phyloP scores from a whole-genome alignment of 2,329 filamentous ascomycete genomes.

The Aspergillus pseudoviridinutans region DNA sequence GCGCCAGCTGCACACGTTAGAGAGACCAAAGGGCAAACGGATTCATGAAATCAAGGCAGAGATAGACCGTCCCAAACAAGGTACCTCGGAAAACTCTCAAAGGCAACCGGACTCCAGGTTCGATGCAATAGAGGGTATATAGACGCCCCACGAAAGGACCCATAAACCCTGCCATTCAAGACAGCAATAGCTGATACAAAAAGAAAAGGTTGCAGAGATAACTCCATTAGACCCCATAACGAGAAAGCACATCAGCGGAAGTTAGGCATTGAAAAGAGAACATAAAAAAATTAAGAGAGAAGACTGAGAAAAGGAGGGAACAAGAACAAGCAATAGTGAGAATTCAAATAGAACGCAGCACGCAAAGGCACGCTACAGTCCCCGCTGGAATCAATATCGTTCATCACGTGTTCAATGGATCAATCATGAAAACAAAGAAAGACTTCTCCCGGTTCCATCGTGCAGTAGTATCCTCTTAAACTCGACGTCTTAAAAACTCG shows the following conservation, averaged over 20 bases:
- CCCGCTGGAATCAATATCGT: not conserved
- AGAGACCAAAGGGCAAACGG: not conserved
- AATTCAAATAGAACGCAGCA: slow-evolving; percentile 1
- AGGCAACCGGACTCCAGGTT: slow-evolving; percentile 22
- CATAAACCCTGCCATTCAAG: slow-evolving; percentile 12
- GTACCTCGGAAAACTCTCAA: slow-evolving; percentile 11
- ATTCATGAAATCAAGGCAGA: not conserved
- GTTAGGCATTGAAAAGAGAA: not conserved
- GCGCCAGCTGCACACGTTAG: not conserved
- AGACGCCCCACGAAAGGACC: slow-evolving; percentile 11
- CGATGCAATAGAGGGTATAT: slow-evolving; percentile 22
- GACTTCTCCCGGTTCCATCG: not conserved
- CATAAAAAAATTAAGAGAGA: not conserved
- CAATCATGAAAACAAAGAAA: slow-evolving; percentile 1
- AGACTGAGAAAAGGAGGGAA: slow-evolving; percentile 4
- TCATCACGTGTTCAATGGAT: not conserved
- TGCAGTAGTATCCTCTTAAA: not conserved
- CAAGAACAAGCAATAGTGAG: slow-evolving; percentile 2
- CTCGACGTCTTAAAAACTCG: too few relatives aligned
- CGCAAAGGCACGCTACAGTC: not conserved
- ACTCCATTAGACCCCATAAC: slow-evolving; percentile 9
- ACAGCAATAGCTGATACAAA: slow-evolving; percentile 12
- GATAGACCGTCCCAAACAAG: slow-evolving; percentile 10
- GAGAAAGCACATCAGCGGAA: not conserved
- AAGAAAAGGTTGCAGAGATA: slow-evolving; percentile 12